Base-by-base conservation (phyloP, 768 basidiomycete species). In the Russula sp. region DNA sequence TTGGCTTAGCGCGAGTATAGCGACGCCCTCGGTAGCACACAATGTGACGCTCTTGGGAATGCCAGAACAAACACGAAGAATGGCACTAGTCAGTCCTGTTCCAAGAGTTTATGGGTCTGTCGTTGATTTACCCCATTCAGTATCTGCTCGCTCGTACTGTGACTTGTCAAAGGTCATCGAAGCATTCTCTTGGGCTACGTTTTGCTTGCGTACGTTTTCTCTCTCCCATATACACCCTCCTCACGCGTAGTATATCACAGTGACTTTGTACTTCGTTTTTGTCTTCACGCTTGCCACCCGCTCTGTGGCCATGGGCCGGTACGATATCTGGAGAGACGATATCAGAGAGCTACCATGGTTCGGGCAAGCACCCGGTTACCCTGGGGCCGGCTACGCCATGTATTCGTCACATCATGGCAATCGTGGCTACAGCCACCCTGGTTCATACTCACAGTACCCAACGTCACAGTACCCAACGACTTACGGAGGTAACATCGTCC, bases 131-230 rank as follows among this genome's bases (percentile, higher is more conserved):
- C 3, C 2, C 5, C 16, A n/a, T 42, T 22, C 28, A 69, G 68
- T 69, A 30, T 69, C 68, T 22, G 63, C 68, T 26, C 57, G 57
- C n/a, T n/a, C 62, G n/a, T 69, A 67, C 24, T 69, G 68, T 40
- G 68, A 69, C 28, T 40, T 69, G 50, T 64, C 57, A 13, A 69
- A 69, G 50, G 68, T 69, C 26, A 6, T 67, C 8, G 66, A 69
- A 50, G 66, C 68, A 42, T 67, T 69, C 57, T 54, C 68, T 5
- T 69, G 68, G 68, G 61, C 66, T 22, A 62, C 44, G 13, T 69
- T 65, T 36, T 65, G 59, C 49, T 57, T 65, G 60, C 5, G 64
- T 65, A 48, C 26, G 64, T 44, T 14, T 36, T 56, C 44, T 67
- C 48, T 44, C 48, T 30, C 44, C 14, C 6, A 57, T 51, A 22